A percentile compares a stretch with the other conserved stretches of the same genome.
Evolutionary conservation across 495 filamentous ascomycete species (phyloP).

Genomic region (Thermothielavioides terrestris): DNA sequence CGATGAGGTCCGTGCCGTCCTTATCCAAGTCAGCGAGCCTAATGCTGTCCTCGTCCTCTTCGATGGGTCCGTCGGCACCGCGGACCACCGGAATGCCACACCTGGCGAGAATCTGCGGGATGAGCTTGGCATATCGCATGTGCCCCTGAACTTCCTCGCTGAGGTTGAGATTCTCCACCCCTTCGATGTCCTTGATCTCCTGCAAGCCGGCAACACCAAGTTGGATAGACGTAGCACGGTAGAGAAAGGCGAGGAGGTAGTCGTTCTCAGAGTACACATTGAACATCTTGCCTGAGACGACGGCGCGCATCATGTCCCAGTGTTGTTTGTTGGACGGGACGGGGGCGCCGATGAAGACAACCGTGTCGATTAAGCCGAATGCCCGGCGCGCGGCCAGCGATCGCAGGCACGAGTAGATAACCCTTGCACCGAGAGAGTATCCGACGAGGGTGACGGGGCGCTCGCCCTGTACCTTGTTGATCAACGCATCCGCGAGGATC

Average conservation of each 20-base stretch:
- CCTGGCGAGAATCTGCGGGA: conserved; percentile 56
- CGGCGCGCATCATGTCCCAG: conserved; percentile 62
- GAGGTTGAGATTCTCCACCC: conserved; percentile 70
- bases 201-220: conserved; percentile 70
- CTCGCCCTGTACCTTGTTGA: conserved; percentile 77
- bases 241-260: conserved; percentile 67
- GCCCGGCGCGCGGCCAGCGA: conserved; percentile 59
- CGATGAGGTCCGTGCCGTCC: conserved; percentile 31
- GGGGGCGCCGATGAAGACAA: conserved; percentile 74
- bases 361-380: conserved; percentile 73
- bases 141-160: conserved; percentile 65
- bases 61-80: conserved; percentile 41
- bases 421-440: conserved; percentile 74
- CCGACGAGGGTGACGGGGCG: conserved; percentile 76
- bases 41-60: conserved; percentile 46
- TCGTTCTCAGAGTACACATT: conserved; percentile 76
- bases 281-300: conserved; percentile 63
- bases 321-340: conserved; percentile 54
- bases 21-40: conserved; percentile 24
- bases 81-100: conserved; percentile 63
- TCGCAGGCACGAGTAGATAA: conserved; percentile 69
- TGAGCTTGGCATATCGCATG: conserved; percentile 58
- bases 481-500: conserved; percentile 74
- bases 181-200: conserved; percentile 50
- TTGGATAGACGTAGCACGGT: conserved; percentile 67